Evolutionary conservation across 2,329 filamentous ascomycete species (phyloP).

Genomic region (Pseudogymnoascus sp.): DNA sequence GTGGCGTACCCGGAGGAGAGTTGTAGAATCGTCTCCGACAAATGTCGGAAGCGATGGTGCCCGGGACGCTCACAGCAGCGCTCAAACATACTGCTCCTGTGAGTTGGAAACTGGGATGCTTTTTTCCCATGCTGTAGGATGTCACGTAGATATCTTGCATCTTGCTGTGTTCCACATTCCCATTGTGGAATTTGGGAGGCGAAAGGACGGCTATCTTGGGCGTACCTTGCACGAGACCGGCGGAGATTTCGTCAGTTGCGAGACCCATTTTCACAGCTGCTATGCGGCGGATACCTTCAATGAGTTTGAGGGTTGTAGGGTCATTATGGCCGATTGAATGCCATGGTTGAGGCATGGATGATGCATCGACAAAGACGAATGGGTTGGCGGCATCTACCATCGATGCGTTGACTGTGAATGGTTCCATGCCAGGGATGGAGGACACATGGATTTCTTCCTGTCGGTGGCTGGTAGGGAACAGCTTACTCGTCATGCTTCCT

Average conservation of each 20-base stretch:
- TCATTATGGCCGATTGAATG: conserved; percentile 29
- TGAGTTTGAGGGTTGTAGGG: conserved; percentile 36
- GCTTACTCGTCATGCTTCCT: conserved; percentile 49
- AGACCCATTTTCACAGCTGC: conserved; percentile 52
- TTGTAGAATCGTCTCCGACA: too few species aligned
- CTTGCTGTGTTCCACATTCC: too few species aligned
- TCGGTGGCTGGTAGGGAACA: conserved; percentile 48
- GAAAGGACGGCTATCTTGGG: conserved; percentile 52
- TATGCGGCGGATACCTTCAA: conserved; percentile 21
- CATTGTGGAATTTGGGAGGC: conserved; percentile 10
- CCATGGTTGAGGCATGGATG: conserved; percentile 38
- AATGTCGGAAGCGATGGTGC: too few species aligned
- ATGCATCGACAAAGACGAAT: conserved; percentile 41
- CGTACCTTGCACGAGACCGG: conserved; percentile 26
- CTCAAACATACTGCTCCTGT: too few species aligned
- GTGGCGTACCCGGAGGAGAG: too few species aligned
- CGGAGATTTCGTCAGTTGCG: conserved; percentile 30
- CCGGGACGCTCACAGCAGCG: too few species aligned
- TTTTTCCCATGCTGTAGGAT: too few species aligned
- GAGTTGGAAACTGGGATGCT: too few species aligned
- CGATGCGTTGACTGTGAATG: conserved; percentile 27
- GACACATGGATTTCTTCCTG: conserved; percentile 24
- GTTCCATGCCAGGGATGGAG: neutral
- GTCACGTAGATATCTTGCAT: too few species aligned
- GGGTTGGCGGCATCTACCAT: conserved; percentile 33